Conservation (phyloP, 306 rosid genomes). For the Corylus avellana region DNA sequence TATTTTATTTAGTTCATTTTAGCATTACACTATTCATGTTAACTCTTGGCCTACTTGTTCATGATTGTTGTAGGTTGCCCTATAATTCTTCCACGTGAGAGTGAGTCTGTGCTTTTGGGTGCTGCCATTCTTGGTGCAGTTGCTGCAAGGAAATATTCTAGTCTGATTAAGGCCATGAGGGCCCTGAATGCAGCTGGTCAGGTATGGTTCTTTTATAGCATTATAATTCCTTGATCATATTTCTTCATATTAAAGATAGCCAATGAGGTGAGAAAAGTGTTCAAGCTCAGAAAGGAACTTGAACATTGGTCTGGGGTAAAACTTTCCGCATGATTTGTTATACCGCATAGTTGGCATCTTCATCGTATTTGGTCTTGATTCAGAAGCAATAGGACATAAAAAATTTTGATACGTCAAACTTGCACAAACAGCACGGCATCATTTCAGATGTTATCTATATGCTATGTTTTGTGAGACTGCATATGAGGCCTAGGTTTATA, state of each 20-base stretch:
- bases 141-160: constrained; percentile 68
- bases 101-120: constrained; percentile 92
- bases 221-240: not conserved
- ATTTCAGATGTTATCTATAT: not conserved
- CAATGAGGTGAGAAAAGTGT: constrained; percentile 22
- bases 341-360: not conserved
- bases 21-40: not conserved
- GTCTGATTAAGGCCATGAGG: constrained; percentile 83
- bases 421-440: constrained; percentile 3
- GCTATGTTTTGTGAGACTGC: not conserved
- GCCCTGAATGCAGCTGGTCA: constrained; percentile 87
- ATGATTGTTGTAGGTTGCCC: constrained; percentile 65
- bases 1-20: not conserved
- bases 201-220: constrained; percentile 48
- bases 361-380: constrained; percentile 4
- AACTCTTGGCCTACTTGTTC: not conserved
- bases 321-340: constrained; percentile 14
- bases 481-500: not conserved
- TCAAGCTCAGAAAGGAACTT: constrained; percentile 14
- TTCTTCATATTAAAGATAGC: not conserved
- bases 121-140: constrained; percentile 95
- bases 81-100: constrained; percentile 91
- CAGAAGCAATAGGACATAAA: constrained; percentile 15
- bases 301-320: not conserved
- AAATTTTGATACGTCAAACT: not conserved